phyloP scores from a whole-genome alignment of 2,329 filamentous ascomycete species.

The Arthroderma uncinatum region DNA sequence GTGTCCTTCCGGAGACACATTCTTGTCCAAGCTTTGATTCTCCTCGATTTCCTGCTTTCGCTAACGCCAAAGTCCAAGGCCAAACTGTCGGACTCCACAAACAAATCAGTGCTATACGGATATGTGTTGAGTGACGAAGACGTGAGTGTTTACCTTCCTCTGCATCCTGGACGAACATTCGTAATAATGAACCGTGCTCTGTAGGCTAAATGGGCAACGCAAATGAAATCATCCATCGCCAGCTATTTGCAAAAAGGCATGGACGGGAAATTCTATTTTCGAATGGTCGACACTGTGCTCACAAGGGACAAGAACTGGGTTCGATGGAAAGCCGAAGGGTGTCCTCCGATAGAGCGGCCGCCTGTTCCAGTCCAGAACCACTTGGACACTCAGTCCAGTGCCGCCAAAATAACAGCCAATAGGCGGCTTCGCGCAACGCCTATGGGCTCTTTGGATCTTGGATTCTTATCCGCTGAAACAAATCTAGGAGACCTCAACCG shows the following conservation, averaged over 20 bases:
- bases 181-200: slow-evolving; percentile 13
- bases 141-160: slow-evolving; percentile 37
- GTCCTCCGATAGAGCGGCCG: slow-evolving; percentile 70
- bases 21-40: slow-evolving; percentile 84
- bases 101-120: slow-evolving; percentile 80
- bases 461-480: slow-evolving; percentile 62
- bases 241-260: slow-evolving; percentile 68
- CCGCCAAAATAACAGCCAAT: slow-evolving; percentile 55
- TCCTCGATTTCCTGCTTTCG: slow-evolving; percentile 91
- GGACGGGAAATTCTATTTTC: slow-evolving; percentile 86
- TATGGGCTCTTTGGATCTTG: slow-evolving; percentile 62
- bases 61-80: slow-evolving; percentile 72
- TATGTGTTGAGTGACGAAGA: slow-evolving; percentile 73
- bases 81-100: slow-evolving; percentile 60
- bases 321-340: slow-evolving; percentile 93
- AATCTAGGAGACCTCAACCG: slow-evolving; percentile 53
- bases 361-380: slow-evolving; percentile 60
- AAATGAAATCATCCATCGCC: slow-evolving; percentile 68
- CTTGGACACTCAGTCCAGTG: slow-evolving; percentile 54
- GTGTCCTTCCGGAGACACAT: slow-evolving; percentile 89
- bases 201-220: slow-evolving; percentile 70
- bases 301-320: slow-evolving; percentile 98
- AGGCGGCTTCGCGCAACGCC: slow-evolving; percentile 59
- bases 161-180: neutral
- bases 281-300: slow-evolving; percentile 93